phyloP scores from a whole-genome alignment of 1,284 basidiomycete species.

The Athelia sp. region DNA sequence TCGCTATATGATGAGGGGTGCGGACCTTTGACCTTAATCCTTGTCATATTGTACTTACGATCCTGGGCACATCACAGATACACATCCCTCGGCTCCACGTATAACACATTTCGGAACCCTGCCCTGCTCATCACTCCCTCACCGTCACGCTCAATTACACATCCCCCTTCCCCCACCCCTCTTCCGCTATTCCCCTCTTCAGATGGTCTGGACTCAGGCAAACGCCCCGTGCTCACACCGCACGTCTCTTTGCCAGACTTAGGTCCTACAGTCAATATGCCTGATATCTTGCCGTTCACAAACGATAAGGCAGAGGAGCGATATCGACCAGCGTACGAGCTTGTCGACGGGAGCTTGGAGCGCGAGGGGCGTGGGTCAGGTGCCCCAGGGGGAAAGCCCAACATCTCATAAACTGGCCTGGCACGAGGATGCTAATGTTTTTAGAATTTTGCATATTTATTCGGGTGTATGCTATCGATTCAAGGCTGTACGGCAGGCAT shows the following conservation, averaged over 20 bases:
- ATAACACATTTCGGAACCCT: constrained; percentile 93
- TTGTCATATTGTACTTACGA: not conserved
- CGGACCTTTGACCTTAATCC: constrained; percentile 21
- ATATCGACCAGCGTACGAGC: constrained; percentile 77
- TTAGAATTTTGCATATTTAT: too few species aligned
- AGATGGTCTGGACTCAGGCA: not conserved
- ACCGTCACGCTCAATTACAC: constrained; percentile 5
- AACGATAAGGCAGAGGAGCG: constrained; percentile 12
- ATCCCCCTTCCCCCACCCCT: not conserved
- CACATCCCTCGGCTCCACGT: constrained; percentile 93
- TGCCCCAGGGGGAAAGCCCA: too few species aligned
- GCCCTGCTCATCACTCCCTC: constrained; percentile 48
- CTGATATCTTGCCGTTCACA: constrained; percentile 4
- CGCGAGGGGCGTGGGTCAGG: constrained; percentile 51
- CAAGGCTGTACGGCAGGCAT: too few species aligned
- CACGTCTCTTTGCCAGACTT: constrained; percentile 2
- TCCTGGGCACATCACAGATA: constrained; percentile 51
- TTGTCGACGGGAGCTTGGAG: constrained; percentile 74
- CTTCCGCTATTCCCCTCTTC: not conserved
- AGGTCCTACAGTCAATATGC: constrained; percentile 2
- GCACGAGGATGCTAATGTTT: too few species aligned
- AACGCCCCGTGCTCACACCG: not conserved
- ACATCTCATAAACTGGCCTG: too few species aligned
- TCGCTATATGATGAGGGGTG: constrained; percentile 88
- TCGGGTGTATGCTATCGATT: too few species aligned